Base-by-base conservation (phyloP, 108 stramenopile species). In the Schizochytrium sp. region DNA sequence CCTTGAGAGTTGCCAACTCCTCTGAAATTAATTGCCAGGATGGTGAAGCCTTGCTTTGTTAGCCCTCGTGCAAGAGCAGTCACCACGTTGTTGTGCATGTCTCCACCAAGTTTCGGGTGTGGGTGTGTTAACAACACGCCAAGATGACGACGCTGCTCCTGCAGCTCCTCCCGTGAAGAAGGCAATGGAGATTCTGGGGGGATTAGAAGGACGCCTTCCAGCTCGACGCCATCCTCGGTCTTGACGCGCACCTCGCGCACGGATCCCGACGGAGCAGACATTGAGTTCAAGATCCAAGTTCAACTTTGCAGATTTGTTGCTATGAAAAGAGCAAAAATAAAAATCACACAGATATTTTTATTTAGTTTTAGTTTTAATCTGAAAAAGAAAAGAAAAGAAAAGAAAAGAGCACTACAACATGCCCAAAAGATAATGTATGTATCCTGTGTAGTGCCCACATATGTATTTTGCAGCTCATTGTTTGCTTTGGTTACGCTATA, bases 81-180 rank as follows among this genome's bases (percentile, higher is more conserved):
- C 15, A 83, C 76, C 15, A 83, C 76, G 53, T 83, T 83, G 76
- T 83, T 83, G 50, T 55, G 5, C 76, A 55, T 55, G 28, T 83
- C 28, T 2, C 76, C 76, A 53, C 76, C 76, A n/a, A 83, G 5
- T 53, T 83, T 83, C 28, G 76, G 76, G 76, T 83, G 76, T 53
- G 76, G 76, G 76, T 83, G 76, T 38, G 76, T 83, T 12, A 83
- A 13, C 4, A 83, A 44, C 64, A 69, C 64, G 64, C 64, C 64
- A 44, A 69, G 64, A 7, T 38, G 12, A 10, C 64, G 42, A 5
- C 64, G 64, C 64, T 69, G 64, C 64, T 44, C 42, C 19, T 38
- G 28, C 64, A 38, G 12, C 28, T 28, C 28, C 0, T 28, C 28
- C 28, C 28, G 28, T 28, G 28, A 28, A 28, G 28, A 28, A 28